Conservation (phyloP, 768 basidiomycete genomes). For the Porpolomopsis calyptriformis region DNA sequence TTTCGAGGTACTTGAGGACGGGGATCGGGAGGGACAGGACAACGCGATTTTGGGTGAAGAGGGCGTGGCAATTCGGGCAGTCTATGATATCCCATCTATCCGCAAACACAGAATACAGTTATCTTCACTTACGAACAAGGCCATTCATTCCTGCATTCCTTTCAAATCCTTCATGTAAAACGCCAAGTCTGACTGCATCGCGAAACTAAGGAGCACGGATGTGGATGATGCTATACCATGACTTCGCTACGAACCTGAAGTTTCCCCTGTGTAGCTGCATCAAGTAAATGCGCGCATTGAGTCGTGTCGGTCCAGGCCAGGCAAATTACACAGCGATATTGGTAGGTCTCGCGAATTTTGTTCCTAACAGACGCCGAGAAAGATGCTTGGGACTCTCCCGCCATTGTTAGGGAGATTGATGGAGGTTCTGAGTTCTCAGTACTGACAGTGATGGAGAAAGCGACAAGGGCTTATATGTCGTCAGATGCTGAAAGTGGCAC, state of each 20-base stretch:
- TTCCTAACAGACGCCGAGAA: slow-evolving; percentile 8
- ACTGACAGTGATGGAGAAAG: slow-evolving; percentile 1
- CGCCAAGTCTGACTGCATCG: slow-evolving; percentile 9
- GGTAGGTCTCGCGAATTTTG: slow-evolving; percentile 8
- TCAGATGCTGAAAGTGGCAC: too few species aligned
- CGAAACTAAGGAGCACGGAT: slow-evolving; percentile 7
- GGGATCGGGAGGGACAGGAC: slow-evolving; percentile 6
- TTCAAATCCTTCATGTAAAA: slow-evolving; percentile 7
- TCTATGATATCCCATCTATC: slow-evolving; percentile 8
- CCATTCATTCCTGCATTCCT: slow-evolving; percentile 7
- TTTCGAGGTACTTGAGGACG: slow-evolving; percentile 10
- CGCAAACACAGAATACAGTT: slow-evolving; percentile 6
- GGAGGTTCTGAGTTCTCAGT: slow-evolving; percentile 3
- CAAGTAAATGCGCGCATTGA: slow-evolving; percentile 8
- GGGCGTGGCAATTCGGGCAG: slow-evolving; percentile 8
- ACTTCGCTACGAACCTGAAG: slow-evolving; percentile 7
- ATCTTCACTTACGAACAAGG: slow-evolving; percentile 10
- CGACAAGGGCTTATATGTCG: too few species aligned
- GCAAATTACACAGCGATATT: slow-evolving; percentile 10
- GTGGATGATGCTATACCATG: slow-evolving; percentile 8
- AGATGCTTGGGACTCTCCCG: slow-evolving; percentile 9
- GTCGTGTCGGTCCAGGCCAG: slow-evolving; percentile 6
- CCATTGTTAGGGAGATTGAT: slow-evolving; percentile 8
- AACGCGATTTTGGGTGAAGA: slow-evolving; percentile 8
- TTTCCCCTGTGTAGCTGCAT: slow-evolving; percentile 8